Conservation (phyloP, 352 stramenopile species). For the Globisporangium uncinulatum region DNA sequence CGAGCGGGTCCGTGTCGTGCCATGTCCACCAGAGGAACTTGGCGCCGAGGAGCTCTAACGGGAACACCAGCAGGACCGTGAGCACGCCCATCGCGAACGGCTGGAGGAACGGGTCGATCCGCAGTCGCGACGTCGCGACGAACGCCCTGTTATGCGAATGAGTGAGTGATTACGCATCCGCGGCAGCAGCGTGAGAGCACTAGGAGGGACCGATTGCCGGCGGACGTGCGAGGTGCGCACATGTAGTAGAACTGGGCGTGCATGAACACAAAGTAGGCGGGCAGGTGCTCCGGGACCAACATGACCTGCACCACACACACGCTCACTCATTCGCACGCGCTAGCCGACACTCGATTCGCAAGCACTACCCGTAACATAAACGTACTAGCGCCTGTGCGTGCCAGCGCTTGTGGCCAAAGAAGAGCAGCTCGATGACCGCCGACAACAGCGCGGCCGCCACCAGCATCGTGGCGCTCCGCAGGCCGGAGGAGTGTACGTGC, state of each 20-base stretch:
- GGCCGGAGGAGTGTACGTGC: constrained; percentile 72
- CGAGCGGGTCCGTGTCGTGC: constrained; percentile 73
- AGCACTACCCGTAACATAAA: not conserved
- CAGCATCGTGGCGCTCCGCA: constrained; percentile 66
- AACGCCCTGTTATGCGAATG: constrained; percentile 38
- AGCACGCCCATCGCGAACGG: constrained; percentile 60
- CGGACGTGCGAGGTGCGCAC: constrained; percentile 18
- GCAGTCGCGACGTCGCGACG: constrained; percentile 54
- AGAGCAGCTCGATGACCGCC: constrained; percentile 52
- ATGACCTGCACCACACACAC: constrained; percentile 26
- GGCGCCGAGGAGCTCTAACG: constrained; percentile 67
- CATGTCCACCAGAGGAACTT: constrained; percentile 87
- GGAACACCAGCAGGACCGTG: constrained; percentile 49
- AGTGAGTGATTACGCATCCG: not conserved
- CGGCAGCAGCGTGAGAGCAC: not conserved
- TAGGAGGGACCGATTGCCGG: not conserved
- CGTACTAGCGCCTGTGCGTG: constrained; percentile 58
- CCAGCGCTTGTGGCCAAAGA: constrained; percentile 61
- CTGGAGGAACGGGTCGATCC: constrained; percentile 71
- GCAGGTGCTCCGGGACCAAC: constrained; percentile 43
- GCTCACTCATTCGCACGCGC: not conserved
- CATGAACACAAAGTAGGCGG: constrained; percentile 59
- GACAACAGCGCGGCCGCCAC: constrained; percentile 40
- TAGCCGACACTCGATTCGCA: not conserved
- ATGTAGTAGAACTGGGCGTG: constrained; percentile 79